A percentile compares a stretch with the other conserved stretches of the same genome.
Evolutionary conservation across 352 stramenopile species (phyloP).

Genomic region (Phytopythium kandeliae): DNA sequence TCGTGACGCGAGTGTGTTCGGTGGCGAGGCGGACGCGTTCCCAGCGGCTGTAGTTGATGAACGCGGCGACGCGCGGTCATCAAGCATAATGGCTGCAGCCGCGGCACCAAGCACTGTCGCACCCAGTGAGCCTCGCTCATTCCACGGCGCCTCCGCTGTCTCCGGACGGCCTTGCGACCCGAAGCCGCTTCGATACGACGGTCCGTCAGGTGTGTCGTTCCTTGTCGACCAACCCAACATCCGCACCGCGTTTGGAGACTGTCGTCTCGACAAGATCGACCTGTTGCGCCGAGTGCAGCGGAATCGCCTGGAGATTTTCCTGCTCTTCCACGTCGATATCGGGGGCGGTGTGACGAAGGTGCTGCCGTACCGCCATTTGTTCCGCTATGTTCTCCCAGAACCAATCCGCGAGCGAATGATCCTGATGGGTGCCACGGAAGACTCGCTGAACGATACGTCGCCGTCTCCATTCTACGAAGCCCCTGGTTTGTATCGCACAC

Average conservation of each 20-base stretch:
- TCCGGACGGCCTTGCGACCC: slow-evolving; percentile 15
- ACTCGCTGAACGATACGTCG: slow-evolving; percentile 58
- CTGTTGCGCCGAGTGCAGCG: slow-evolving; percentile 50
- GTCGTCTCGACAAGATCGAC: slow-evolving; percentile 79
- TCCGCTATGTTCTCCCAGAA: slow-evolving; percentile 68
- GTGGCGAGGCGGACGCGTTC: slow-evolving; percentile 19
- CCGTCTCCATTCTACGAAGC: slow-evolving; percentile 62
- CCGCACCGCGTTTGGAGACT: slow-evolving; percentile 74
- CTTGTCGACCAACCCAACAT: slow-evolving; percentile 53
- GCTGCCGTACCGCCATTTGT: slow-evolving; percentile 64
- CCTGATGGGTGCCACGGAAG: slow-evolving; percentile 59
- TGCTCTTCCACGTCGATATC: slow-evolving; percentile 76
- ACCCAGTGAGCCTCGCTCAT: slow-evolving; percentile 11
- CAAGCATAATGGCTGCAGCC: background rate
- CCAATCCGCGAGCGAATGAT: slow-evolving; percentile 55
- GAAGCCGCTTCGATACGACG: slow-evolving; percentile 66
- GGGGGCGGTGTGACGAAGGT: slow-evolving; percentile 42
- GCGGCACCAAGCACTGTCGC: background rate
- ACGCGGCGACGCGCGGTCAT: slow-evolving; percentile 9
- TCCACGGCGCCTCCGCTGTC: slow-evolving; percentile 11
- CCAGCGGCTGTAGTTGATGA: slow-evolving; percentile 15
- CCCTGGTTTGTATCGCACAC: slow-evolving; percentile 19
- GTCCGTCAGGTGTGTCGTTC: slow-evolving; percentile 59
- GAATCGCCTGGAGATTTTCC: slow-evolving; percentile 58
- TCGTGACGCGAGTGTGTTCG: slow-evolving; percentile 46